Conservation (phyloP, 1,284 basidiomycete species). For the Coniophora puteana region DNA sequence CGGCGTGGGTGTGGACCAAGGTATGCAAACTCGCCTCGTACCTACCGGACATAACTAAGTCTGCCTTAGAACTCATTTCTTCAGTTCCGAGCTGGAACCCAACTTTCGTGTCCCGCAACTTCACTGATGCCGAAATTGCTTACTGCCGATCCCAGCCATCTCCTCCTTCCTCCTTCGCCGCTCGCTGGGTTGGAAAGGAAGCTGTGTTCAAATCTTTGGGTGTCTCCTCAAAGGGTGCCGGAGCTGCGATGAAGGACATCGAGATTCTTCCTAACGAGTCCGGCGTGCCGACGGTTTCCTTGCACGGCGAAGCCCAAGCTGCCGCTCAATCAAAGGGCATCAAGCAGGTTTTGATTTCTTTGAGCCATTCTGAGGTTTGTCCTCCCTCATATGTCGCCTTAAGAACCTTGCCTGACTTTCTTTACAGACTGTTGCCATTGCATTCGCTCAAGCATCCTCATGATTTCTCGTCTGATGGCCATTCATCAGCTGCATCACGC, state of each 20-base stretch:
- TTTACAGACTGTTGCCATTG: slow-evolving; percentile 69
- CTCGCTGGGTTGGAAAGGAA: slow-evolving; percentile 97
- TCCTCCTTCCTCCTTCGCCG: slow-evolving; percentile 88
- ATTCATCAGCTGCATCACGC: slow-evolving; percentile 6
- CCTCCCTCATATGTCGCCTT: background rate
- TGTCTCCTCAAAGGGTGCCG: slow-evolving; percentile 87
- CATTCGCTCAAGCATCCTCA: slow-evolving; percentile 69
- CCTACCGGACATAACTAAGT: slow-evolving; percentile 12
- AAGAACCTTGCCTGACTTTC: slow-evolving; percentile 13
- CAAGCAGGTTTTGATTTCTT: slow-evolving; percentile 74
- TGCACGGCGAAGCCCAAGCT: slow-evolving; percentile 80
- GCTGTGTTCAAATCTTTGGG: slow-evolving; percentile 98
- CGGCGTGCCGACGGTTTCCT: slow-evolving; percentile 70
- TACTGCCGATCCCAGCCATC: slow-evolving; percentile 92
- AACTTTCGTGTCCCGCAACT: slow-evolving; percentile 91
- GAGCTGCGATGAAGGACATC: slow-evolving; percentile 93
- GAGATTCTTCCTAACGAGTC: slow-evolving; percentile 81
- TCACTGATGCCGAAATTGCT: slow-evolving; percentile 83
- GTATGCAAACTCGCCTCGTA: slow-evolving; percentile 34
- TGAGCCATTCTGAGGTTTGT: slow-evolving; percentile 88
- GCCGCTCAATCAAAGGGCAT: slow-evolving; percentile 77
- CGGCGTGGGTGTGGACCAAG: slow-evolving; percentile 87
- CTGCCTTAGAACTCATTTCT: slow-evolving; percentile 79
- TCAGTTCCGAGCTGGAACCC: slow-evolving; percentile 87
- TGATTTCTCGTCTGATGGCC: slow-evolving; percentile 9